Conservation (phyloP, 2,329 filamentous ascomycete species). For the Fusarium piperis region DNA sequence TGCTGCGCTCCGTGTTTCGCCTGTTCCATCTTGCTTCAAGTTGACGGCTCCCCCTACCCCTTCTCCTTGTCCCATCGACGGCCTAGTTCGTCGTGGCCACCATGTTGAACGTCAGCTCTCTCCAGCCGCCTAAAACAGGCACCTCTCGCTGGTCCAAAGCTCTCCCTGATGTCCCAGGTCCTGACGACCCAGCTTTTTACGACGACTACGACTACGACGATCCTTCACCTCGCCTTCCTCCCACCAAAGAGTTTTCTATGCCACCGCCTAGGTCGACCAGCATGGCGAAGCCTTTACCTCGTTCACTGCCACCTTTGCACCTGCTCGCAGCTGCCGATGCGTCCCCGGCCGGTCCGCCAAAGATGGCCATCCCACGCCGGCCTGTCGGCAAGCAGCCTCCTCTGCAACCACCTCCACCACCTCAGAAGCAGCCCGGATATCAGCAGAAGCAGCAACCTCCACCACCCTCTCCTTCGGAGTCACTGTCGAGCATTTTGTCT, state of each 20-base stretch:
- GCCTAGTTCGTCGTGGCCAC: conserved; percentile 33
- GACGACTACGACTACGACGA: conserved; percentile 32
- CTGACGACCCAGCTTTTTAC: conserved; percentile 35
- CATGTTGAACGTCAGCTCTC: conserved; percentile 37
- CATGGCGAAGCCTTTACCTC: conserved; percentile 37
- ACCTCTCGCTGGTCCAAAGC: conserved; percentile 68
- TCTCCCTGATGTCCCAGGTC: conserved; percentile 59
- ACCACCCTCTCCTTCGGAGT: conserved; percentile 55
- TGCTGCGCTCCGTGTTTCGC: conserved; percentile 40
- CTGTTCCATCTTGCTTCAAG: conserved; percentile 38
- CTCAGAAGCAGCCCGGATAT: conserved; percentile 13
- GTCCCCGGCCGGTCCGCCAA: conserved; percentile 34
- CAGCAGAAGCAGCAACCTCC: conserved; percentile 31
- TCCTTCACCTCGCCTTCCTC: conserved; percentile 29
- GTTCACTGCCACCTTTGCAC: conserved; percentile 38
- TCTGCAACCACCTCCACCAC: conserved; percentile 18
- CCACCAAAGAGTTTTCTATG: conserved; percentile 36
- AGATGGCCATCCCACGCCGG: conserved; percentile 40
- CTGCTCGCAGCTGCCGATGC: conserved; percentile 31
- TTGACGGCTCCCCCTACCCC: conserved; percentile 26
- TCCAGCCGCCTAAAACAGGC: conserved; percentile 50
- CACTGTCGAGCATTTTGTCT: conserved; percentile 64
- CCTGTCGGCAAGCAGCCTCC: conserved; percentile 36
- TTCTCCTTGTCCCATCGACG: conserved; percentile 9
- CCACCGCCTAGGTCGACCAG: conserved; percentile 40